Evolutionary conservation across 1,284 basidiomycete genomes (phyloP), one percentile per base, ranked within the genome.

Genomic region (Trametes polyzona): DNA sequence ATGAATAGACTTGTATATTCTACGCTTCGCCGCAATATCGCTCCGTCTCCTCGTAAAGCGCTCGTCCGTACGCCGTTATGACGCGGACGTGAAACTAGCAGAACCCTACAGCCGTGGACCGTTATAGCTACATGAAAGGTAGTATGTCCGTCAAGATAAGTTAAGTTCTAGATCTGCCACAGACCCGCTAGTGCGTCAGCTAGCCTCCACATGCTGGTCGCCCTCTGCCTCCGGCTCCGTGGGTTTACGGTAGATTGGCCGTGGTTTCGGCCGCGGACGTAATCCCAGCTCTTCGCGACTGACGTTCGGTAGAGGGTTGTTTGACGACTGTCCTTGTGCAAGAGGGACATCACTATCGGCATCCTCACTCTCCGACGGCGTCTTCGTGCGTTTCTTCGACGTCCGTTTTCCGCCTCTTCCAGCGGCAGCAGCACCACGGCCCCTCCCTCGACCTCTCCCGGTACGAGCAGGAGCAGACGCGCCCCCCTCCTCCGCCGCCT

Each of bases 301-400:
- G 0, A 57, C 47, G 14, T 37, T 42, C 6, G 58, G 61, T 9
- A 32, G 26, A 10, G 56, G 33, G 3, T 26, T 40, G 3, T 12
- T 19, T 0, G 46, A 21, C 29, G 51, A n/a, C n/a, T 33, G 36
- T 3, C 47, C 50, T 12, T 47, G 47, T 4, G 29, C 30, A 21
- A n/a, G n/a, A n/a, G 17, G 7, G 11, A 36, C 53, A 10, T 67
- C 71, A 24, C 69, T 68, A 17, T 69, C 72, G 4, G 69, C 72
- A 46, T 69, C 73, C 24, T 64, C 61, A 32, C 58, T 60, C 14
- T 63, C 63, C 19, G 58, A 58, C 14, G 47, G 62, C 21, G 64
- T 19, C 47, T 59, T 63, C 52, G 53, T 41, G 14, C 57, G 61
- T 58, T 65, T 68, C 52, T 47, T 64, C 43, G 56, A 62, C 17